Evolutionary conservation across 352 stramenopile species (phyloP).

Genomic region (Phytophthora tentaculata): DNA sequence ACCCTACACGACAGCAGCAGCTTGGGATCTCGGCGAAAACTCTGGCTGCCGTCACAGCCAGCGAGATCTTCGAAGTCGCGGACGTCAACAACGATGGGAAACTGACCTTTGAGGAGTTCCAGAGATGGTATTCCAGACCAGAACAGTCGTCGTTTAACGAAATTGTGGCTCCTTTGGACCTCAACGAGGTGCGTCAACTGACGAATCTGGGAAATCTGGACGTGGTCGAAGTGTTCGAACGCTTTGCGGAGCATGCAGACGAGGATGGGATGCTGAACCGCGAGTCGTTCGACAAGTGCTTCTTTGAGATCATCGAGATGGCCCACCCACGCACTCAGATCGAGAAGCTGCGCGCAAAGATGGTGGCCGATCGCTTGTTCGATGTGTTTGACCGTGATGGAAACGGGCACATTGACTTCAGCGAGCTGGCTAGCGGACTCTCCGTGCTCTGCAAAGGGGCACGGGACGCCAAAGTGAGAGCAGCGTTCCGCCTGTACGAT

Average conservation of each 20-base stretch:
- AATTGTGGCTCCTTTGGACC: conserved; percentile 70
- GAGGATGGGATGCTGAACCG: conserved; percentile 65
- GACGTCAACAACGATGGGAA: conserved; percentile 87
- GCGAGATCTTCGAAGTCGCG: conserved; percentile 88
- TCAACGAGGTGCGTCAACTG: conserved; percentile 85
- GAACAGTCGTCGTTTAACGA: conserved; percentile 75
- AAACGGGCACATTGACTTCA: conserved; percentile 85
- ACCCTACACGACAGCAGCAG: conserved; percentile 64
- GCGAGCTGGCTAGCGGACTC: conserved; percentile 84
- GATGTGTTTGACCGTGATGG: conserved; percentile 82
- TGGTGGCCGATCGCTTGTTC: conserved; percentile 79
- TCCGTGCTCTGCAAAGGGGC: conserved; percentile 87
- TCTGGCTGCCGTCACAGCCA: conserved; percentile 68
- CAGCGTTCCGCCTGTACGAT: conserved; percentile 87
- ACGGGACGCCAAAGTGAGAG: conserved; percentile 83
- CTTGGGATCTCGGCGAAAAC: conserved; percentile 68
- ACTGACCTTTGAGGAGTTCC: conserved; percentile 88
- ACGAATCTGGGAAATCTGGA: conserved; percentile 86
- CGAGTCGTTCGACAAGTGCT: conserved; percentile 76
- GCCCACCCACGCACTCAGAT: conserved; percentile 68
- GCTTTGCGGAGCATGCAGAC: conserved; percentile 78
- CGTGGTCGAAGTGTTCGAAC: conserved; percentile 87
- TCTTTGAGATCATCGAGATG: conserved; percentile 75
- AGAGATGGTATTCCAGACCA: conserved; percentile 79
- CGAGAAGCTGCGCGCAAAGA: conserved; percentile 68